phyloP scores from a whole-genome alignment of 441 rosid genomes.

The Gossypium trilobum region DNA sequence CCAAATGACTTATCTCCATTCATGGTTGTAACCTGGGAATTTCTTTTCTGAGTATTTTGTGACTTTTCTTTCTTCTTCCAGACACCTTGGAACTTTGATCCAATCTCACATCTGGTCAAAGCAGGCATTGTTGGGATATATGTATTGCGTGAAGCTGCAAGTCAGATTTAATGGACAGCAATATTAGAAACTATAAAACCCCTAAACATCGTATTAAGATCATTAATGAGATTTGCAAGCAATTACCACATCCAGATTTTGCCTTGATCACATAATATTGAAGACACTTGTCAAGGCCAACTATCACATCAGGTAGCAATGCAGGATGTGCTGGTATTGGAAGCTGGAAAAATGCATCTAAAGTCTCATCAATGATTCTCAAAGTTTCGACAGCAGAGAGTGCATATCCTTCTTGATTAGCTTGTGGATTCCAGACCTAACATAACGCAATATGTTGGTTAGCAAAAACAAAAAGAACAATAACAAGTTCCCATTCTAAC shows the following conservation, averaged over 20 bases:
- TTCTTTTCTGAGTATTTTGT: slow-evolving; percentile 50
- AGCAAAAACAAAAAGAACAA: background rate
- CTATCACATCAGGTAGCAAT: slow-evolving; percentile 71
- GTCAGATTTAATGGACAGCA: slow-evolving; percentile 14
- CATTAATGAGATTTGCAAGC: slow-evolving; percentile 15
- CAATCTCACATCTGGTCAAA: slow-evolving; percentile 65
- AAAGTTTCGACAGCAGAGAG: slow-evolving; percentile 74
- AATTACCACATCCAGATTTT: slow-evolving; percentile 88
- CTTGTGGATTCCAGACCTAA: slow-evolving; percentile 64
- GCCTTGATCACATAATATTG: slow-evolving; percentile 75
- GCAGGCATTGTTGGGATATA: slow-evolving; percentile 87
- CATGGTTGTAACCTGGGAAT: slow-evolving; percentile 56
- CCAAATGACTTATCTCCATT: slow-evolving; percentile 66
- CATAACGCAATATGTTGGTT: slow-evolving; percentile 12
- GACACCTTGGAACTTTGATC: slow-evolving; percentile 70
- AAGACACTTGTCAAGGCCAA: slow-evolving; percentile 83
- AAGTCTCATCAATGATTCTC: slow-evolving; percentile 74
- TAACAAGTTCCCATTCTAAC: background rate
- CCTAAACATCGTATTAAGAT: background rate
- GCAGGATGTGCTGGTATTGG: slow-evolving; percentile 93
- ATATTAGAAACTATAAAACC: slow-evolving; percentile 12
- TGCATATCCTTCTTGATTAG: slow-evolving; percentile 64
- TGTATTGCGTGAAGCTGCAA: slow-evolving; percentile 58
- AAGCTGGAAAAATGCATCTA: slow-evolving; percentile 83
- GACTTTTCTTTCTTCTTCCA: slow-evolving; percentile 93